Evolutionary conservation across 441 rosid genomes (phyloP).

Genomic region (Manihot esculenta): DNA sequence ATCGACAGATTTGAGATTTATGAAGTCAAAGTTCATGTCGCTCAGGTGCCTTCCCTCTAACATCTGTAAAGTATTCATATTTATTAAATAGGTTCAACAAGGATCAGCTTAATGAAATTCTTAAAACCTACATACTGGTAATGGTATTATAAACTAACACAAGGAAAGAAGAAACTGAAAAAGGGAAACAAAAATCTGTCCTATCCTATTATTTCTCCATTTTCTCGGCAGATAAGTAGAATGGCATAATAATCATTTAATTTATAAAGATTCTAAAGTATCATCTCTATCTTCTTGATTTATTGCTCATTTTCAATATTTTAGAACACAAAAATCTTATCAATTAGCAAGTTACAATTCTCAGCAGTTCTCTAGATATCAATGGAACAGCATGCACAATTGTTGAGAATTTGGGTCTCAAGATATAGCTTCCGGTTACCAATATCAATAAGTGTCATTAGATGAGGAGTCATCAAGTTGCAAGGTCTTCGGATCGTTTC

Average conservation of each 20-base stretch:
- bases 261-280: neutral
- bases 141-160: neutral
- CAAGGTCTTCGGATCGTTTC: no score
- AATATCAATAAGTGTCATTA: no score
- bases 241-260: neutral
- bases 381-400: neutral
- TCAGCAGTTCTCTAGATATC: neutral
- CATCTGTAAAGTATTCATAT: conserved; percentile 39
- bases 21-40: conserved; percentile 20
- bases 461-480: no score
- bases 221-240: neutral
- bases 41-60: conserved; percentile 41
- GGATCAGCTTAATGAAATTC: neutral
- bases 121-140: neutral
- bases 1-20: conserved; percentile 26
- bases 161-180: neutral
- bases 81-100: neutral
- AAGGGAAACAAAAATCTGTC: no score
- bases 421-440: no score
- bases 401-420: neutral
- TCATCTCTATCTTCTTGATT: neutral
- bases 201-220: neutral
- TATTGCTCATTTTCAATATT: neutral
- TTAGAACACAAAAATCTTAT: no score
- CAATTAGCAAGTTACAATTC: neutral